Conservation (phyloP, 2,329 filamentous ascomycete genomes). For the Didymella arachidicola region DNA sequence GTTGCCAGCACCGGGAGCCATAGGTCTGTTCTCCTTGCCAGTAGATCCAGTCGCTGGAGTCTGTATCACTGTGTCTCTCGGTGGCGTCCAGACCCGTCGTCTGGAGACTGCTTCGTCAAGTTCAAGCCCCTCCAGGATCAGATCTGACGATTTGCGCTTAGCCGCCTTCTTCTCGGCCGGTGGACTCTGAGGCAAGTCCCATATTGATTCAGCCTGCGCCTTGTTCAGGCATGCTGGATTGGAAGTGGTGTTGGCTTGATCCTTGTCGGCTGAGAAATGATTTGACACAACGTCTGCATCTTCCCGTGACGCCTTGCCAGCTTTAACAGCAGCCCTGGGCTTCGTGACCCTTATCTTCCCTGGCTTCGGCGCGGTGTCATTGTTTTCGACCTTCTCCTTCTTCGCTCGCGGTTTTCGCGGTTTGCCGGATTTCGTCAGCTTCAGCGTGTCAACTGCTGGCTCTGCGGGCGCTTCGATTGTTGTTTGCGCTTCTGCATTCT, state of each 20-base stretch:
- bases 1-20: slow-evolving; percentile 4
- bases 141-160: slow-evolving; percentile 26
- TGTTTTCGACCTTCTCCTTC: slow-evolving; percentile 30
- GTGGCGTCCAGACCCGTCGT: slow-evolving; percentile 50
- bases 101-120: slow-evolving; percentile 43
- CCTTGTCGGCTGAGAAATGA: slow-evolving; percentile 28
- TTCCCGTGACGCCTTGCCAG: slow-evolving; percentile 25
- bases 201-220: slow-evolving; percentile 28
- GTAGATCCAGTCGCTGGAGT: slow-evolving; percentile 28
- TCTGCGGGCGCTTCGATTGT: slow-evolving; percentile 3
- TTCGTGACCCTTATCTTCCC: slow-evolving; percentile 40
- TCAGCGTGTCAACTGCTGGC: slow-evolving; percentile 16
- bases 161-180: slow-evolving; percentile 18
- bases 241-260: slow-evolving; percentile 1
- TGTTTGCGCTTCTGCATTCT: slow-evolving; percentile 9
- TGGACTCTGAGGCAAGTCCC: slow-evolving; percentile 40
- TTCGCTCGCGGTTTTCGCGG: slow-evolving; percentile 43
- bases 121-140: slow-evolving; percentile 26
- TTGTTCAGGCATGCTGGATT: background rate
- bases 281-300: slow-evolving; percentile 31
- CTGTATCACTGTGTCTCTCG: slow-evolving; percentile 34
- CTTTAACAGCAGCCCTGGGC: slow-evolving; percentile 26
- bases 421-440: slow-evolving; percentile 36
- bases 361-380: slow-evolving; percentile 30
- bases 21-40: slow-evolving; percentile 36